Evolutionary conservation across 2,329 filamentous ascomycete genomes (phyloP).

Genomic region (Ascochyta pisi): DNA sequence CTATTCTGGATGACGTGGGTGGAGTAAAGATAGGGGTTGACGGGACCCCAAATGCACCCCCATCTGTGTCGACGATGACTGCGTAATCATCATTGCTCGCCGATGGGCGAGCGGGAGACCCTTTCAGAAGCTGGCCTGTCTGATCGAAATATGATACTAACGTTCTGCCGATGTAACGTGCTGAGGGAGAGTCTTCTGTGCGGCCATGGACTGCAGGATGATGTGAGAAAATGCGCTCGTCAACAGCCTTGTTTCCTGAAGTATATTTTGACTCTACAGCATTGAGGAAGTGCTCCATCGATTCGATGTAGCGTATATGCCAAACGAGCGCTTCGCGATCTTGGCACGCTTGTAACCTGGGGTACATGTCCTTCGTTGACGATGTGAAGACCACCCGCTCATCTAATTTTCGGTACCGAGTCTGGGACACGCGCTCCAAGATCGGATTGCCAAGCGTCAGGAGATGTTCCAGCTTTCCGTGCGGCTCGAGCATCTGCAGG

Average conservation of each 20-base stretch:
- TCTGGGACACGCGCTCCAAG: constrained; percentile 13
- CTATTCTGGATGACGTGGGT: constrained; percentile 15
- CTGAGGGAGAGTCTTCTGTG: neutral
- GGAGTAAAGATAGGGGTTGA: constrained; percentile 26
- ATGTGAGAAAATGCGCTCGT: constrained; percentile 15
- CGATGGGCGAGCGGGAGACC: constrained; percentile 19
- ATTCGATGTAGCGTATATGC: constrained; percentile 26
- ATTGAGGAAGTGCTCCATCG: constrained; percentile 15
- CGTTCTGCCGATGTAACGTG: constrained; percentile 27
- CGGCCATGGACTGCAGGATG: constrained; percentile 17
- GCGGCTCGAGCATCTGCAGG: constrained; percentile 23
- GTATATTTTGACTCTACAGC: constrained; percentile 11
- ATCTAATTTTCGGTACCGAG: constrained; percentile 4
- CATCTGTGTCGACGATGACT: constrained; percentile 28
- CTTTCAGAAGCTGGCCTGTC: constrained; percentile 20
- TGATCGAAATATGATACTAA: constrained; percentile 33
- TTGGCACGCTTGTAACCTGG: neutral
- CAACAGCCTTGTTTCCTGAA: neutral
- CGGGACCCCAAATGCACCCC: constrained; percentile 26
- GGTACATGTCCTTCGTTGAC: constrained; percentile 1
- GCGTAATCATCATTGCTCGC: constrained; percentile 14
- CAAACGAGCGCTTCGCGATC: constrained; percentile 24
- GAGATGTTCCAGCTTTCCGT: constrained; percentile 23
- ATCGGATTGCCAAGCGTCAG: constrained; percentile 25
- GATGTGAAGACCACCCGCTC: constrained; percentile 3